Percentiles rank a stretch among this genome's conserved stretches.
These are phyloP conservation scores for Ogataea angusta DNA, from an alignment of 805 yeast genomes.

Conservation along the genomic window DNA sequence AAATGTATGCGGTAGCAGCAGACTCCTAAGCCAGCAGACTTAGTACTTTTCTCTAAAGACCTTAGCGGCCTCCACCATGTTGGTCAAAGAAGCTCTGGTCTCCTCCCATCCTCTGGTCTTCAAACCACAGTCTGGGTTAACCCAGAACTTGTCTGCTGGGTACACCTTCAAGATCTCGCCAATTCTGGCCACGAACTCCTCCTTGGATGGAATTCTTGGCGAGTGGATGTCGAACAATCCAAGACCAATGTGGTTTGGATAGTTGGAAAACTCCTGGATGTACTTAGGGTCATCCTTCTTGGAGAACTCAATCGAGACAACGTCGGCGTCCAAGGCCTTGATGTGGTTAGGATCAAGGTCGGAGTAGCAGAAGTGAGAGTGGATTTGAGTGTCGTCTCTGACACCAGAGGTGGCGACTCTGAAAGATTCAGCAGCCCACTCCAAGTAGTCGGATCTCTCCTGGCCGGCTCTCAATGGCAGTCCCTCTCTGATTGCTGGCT, in stretches of 20 bases:
- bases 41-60: slow-evolving; percentile 60
- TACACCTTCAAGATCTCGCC: slow-evolving; percentile 92
- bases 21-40: slow-evolving; percentile 13
- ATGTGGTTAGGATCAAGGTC: slow-evolving; percentile 99
- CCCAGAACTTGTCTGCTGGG: slow-evolving; percentile 99
- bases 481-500: slow-evolving; percentile 99
- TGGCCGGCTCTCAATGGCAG: slow-evolving; percentile 97
- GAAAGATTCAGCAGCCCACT: slow-evolving; percentile 99
- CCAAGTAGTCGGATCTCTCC: slow-evolving; percentile 93
- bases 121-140: slow-evolving; percentile 99
- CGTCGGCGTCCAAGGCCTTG: slow-evolving; percentile 99
- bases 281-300: slow-evolving; percentile 99
- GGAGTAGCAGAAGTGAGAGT: slow-evolving; percentile 99
- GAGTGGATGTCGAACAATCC: slow-evolving; percentile 99
- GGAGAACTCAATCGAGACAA: slow-evolving; percentile 98
- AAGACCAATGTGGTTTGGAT: slow-evolving; percentile 99
- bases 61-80: slow-evolving; percentile 99
- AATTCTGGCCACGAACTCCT: slow-evolving; percentile 92
- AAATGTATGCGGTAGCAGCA: slow-evolving; percentile 26
- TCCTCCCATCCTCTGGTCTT: slow-evolving; percentile 99
- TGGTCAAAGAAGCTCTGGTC: slow-evolving; percentile 89
- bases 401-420: slow-evolving; percentile 99
- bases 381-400: slow-evolving; percentile 91
- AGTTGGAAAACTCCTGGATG: slow-evolving; percentile 95
- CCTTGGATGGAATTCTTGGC: slow-evolving; percentile 98